Evolutionary conservation across 139 green algal genomes (phyloP).

Genomic region (Ettlia oleoabundans): DNA sequence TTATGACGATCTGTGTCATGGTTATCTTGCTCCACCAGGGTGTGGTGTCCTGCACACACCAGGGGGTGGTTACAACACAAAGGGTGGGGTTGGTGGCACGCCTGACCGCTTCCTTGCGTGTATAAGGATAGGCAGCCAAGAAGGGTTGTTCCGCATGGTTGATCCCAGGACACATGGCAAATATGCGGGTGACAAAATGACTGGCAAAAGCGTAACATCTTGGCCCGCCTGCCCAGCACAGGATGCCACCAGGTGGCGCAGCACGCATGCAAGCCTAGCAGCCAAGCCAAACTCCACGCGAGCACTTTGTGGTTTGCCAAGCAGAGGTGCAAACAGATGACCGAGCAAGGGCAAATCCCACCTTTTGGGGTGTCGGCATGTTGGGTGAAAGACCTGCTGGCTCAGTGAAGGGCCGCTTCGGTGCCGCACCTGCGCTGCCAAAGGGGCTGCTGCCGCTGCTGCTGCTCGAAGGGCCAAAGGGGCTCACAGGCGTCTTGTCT

Average conservation of each 20-base stretch:
- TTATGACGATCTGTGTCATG: slow-evolving; percentile 65
- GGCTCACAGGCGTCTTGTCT: slow-evolving; percentile 45
- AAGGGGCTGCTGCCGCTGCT: slow-evolving; percentile 51
- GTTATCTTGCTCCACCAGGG: slow-evolving; percentile 76
- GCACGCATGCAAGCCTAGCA: no score
- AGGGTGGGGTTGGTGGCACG: no score
- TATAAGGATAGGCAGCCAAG: background rate
- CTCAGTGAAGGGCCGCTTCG: slow-evolving; percentile 64
- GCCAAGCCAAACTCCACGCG: background rate
- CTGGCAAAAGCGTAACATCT: no score
- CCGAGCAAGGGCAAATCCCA: background rate
- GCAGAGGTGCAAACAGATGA: background rate
- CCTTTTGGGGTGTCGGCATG: slow-evolving; percentile 51
- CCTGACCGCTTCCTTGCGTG: no score
- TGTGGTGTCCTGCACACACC: background rate
- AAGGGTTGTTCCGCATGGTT: no score
- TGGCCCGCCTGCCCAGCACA: no score
- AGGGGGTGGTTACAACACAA: no score
- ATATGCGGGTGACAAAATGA: no score
- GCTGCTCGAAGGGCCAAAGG: slow-evolving; percentile 38
- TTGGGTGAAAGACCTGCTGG: slow-evolving; percentile 68
- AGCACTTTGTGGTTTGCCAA: no score
- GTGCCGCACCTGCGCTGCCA: background rate
- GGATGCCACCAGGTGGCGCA: no score
- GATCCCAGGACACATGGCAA: no score